A percentile compares a stretch with the other conserved stretches of the same genome.
Evolutionary conservation across 805 yeast species (phyloP).

Genomic region (Saccharomycopsis sp.): DNA sequence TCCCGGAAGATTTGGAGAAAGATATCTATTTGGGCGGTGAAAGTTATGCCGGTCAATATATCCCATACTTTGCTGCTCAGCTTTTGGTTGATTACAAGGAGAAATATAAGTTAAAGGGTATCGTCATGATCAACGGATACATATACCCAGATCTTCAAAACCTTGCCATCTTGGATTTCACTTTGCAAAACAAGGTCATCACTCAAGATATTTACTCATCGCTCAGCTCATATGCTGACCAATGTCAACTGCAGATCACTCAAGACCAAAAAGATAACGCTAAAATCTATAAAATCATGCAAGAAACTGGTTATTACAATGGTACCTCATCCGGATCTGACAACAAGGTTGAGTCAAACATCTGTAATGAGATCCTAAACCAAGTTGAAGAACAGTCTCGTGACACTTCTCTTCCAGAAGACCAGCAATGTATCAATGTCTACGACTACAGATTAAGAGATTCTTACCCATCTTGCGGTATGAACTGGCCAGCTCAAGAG

Average conservation of each 20-base stretch:
- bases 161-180: constrained; percentile 12
- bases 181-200: constrained; percentile 12
- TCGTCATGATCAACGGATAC: constrained; percentile 92
- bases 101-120: constrained; percentile 45
- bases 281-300: constrained; percentile 11
- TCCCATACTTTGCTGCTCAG: constrained; percentile 76
- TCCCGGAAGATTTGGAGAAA: constrained; percentile 62
- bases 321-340: constrained; percentile 5
- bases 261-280: constrained; percentile 6
- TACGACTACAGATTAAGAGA: constrained; percentile 74
- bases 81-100: constrained; percentile 34
- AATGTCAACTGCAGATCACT: constrained; percentile 6
- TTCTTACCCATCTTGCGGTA: constrained; percentile 80
- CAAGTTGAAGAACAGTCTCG: constrained; percentile 10
- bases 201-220: neutral
- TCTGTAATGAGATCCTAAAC: constrained; percentile 8
- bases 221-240: constrained; percentile 10
- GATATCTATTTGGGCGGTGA: constrained; percentile 86
- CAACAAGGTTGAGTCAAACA: constrained; percentile 11
- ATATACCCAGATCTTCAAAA: constrained; percentile 79
- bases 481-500: constrained; percentile 82
- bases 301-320: constrained; percentile 18
- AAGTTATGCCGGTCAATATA: constrained; percentile 94
- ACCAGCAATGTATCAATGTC: constrained; percentile 67
- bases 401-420: constrained; percentile 8